These are phyloP conservation scores for Botrytis byssoidea DNA, from an alignment of 2,329 filamentous ascomycete genomes.

Conservation along the genomic window DNA sequence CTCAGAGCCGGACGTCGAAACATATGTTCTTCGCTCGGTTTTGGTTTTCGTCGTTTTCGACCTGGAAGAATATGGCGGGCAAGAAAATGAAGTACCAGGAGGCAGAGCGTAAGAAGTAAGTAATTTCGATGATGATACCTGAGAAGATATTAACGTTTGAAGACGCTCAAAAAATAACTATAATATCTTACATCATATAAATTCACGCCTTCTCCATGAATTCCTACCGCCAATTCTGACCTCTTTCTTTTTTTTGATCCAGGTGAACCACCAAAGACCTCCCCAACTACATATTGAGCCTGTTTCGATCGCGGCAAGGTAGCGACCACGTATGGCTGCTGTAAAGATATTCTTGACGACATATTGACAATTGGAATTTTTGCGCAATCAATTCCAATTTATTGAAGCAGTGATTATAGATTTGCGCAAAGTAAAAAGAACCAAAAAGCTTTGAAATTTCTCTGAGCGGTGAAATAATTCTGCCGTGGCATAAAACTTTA, in stretches of 20 bases:
- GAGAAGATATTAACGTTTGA: constrained; percentile 20
- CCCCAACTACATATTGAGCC: constrained; percentile 55
- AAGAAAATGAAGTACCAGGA: constrained; percentile 63
- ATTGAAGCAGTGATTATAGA: background rate
- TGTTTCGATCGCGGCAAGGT: constrained; percentile 59
- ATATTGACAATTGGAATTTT: constrained; percentile 26
- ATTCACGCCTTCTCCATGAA: constrained; percentile 64
- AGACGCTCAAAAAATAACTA: background rate
- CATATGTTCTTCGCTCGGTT: constrained; percentile 59
- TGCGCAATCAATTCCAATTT: constrained; percentile 6
- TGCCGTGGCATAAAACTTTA: constrained; percentile 1
- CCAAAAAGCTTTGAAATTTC: constrained; percentile 20
- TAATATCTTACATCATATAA: constrained; percentile 59
- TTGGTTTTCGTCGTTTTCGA: constrained; percentile 45
- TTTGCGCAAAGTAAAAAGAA: constrained; percentile 7
- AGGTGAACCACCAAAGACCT: constrained; percentile 59
- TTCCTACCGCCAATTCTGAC: constrained; percentile 61
- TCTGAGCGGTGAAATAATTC: constrained; percentile 23
- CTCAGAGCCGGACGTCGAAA: constrained; percentile 50
- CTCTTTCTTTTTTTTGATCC: constrained; percentile 61
- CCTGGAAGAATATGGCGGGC: constrained; percentile 58
- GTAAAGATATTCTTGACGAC: constrained; percentile 55
- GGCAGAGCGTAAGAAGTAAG: constrained; percentile 67
- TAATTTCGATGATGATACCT: constrained; percentile 61
- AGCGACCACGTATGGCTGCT: constrained; percentile 63